Evolutionary conservation across 192 early-diverging fungal species (phyloP).

Genomic region (Chytriomyces hyalinus): DNA sequence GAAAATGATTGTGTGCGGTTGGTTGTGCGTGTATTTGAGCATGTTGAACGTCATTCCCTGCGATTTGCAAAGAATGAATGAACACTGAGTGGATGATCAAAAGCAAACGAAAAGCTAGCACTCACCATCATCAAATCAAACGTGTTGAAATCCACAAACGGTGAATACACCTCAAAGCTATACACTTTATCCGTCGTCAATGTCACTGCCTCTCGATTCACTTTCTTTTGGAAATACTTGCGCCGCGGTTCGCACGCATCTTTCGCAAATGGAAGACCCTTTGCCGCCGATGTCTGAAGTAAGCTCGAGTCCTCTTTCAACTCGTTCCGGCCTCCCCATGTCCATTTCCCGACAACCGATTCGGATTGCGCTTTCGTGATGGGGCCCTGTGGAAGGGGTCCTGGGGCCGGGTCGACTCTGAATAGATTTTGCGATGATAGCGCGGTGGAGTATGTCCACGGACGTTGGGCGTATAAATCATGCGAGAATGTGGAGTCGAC

Average conservation of each 20-base stretch:
- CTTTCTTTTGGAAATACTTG: constrained; percentile 43
- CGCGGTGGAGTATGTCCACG: constrained; percentile 14
- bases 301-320: constrained; percentile 33
- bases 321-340: constrained; percentile 38
- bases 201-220: constrained; percentile 19
- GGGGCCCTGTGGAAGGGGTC: constrained; percentile 1
- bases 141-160: constrained; percentile 50
- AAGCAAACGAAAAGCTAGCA: no score
- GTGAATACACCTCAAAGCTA: constrained; percentile 52
- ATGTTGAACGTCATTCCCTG: constrained; percentile 5
- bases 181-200: constrained; percentile 43
- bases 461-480: constrained; percentile 1
- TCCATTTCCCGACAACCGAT: constrained; percentile 39
- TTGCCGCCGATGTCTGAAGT: not conserved
- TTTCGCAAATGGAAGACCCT: constrained; percentile 16
- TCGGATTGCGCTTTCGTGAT: not conserved
- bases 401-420: not conserved
- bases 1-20: constrained; percentile 13
- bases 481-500: constrained; percentile 23
- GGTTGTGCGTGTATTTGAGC: constrained; percentile 12
- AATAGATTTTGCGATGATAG: constrained; percentile 15
- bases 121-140: constrained; percentile 14
- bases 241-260: constrained; percentile 34
- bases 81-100: no score
- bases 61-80: not conserved